Evolutionary conservation across 371 early-diverging fungal genomes (phyloP).

Genomic region (Phascolomyces articulosus): DNA sequence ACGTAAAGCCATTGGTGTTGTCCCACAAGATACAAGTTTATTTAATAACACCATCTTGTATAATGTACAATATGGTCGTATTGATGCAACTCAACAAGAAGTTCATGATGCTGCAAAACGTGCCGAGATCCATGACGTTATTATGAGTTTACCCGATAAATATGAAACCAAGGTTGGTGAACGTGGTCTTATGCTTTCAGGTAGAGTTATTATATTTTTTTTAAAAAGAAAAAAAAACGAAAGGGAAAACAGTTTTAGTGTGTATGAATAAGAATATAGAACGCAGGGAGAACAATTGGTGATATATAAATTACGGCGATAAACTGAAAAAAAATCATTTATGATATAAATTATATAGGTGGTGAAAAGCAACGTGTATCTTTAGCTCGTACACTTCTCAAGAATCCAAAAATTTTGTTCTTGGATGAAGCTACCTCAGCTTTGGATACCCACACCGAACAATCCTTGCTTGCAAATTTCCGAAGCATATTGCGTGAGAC

Average conservation of each 20-base stretch:
- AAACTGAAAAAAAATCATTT: too few species aligned
- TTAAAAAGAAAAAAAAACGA: neutral
- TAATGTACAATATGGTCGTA: slow-evolving; percentile 80
- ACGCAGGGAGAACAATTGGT: too few species aligned
- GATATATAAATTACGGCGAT: too few species aligned
- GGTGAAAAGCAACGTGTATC: slow-evolving; percentile 97
- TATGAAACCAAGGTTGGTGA: slow-evolving; percentile 96
- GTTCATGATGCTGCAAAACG: slow-evolving; percentile 78
- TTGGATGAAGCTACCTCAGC: slow-evolving; percentile 82
- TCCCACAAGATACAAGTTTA: slow-evolving; percentile 87
- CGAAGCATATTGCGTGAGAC: slow-evolving; percentile 66
- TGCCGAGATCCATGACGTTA: slow-evolving; percentile 79
- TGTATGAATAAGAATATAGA: too few species aligned
- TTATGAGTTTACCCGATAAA: slow-evolving; percentile 67
- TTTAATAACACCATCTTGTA: slow-evolving; percentile 85
- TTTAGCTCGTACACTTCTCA: slow-evolving; percentile 87
- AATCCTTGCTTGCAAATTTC: slow-evolving; percentile 78
- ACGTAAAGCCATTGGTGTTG: slow-evolving; percentile 79
- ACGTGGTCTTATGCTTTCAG: slow-evolving; percentile 88
- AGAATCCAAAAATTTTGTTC: slow-evolving; percentile 77
- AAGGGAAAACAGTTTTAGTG: neutral
- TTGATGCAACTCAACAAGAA: slow-evolving; percentile 62
- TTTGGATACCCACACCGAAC: slow-evolving; percentile 80
- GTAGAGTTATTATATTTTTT: slow-evolving; percentile 42
- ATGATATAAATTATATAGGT: slow-evolving; percentile 38